Percentiles rank a stretch among this genome's conserved stretches.
These are phyloP conservation scores for Coemansia sp. DNA, from an alignment of 192 early-diverging fungal genomes.

Conservation along the genomic window DNA sequence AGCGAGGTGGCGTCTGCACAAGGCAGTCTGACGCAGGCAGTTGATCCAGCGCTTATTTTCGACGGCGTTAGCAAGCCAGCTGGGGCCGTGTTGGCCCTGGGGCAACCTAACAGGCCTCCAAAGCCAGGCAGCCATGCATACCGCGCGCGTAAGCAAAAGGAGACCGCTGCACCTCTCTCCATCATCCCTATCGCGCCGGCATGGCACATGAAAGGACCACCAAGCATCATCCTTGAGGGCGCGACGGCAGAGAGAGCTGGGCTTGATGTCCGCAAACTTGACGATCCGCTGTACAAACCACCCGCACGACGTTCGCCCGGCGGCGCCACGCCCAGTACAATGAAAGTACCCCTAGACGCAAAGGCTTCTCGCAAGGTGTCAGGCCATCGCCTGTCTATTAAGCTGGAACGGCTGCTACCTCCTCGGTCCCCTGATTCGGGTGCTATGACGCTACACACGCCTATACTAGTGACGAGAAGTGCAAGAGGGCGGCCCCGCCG, in stretches of 20 bases:
- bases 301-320: neutral
- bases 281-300: neutral
- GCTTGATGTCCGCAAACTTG: neutral
- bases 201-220: neutral
- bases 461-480: neutral
- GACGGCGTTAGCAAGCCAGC: slow-evolving; percentile 9
- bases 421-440: slow-evolving; percentile 1
- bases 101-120: neutral
- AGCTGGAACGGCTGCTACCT: slow-evolving; percentile 22
- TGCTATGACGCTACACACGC: neutral
- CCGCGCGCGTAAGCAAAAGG: neutral
- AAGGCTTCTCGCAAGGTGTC: neutral
- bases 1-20: slow-evolving; percentile 6
- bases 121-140: neutral
- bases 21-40: neutral
- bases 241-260: neutral
- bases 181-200: neutral
- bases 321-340: neutral
- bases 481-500: neutral
- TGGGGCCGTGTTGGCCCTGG: neutral
- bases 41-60: slow-evolving; percentile 30
- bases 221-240: neutral
- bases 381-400: slow-evolving; percentile 21
- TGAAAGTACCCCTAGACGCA: neutral
- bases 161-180: neutral